Conservation (phyloP, 345 rosid genomes). For the Citropsis articulata region DNA sequence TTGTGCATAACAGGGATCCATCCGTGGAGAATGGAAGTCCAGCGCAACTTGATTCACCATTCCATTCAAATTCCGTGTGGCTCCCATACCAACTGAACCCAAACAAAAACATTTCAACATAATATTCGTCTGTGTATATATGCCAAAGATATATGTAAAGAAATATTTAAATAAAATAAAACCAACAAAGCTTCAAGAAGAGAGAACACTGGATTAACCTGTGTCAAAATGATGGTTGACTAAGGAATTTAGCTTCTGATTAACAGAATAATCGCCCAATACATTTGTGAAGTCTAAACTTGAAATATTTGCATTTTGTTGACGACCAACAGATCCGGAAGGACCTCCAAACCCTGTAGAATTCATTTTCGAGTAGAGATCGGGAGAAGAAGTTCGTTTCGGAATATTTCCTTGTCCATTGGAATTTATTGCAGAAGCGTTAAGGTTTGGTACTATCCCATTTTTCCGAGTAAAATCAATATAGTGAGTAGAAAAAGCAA, state of each 20-base stretch:
- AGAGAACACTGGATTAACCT: conserved; percentile 37
- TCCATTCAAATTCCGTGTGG: conserved; percentile 38
- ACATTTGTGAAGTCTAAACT: conserved; percentile 35
- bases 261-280: conserved; percentile 43
- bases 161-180: neutral
- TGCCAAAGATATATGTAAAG: neutral
- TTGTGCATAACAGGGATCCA: conserved; percentile 53
- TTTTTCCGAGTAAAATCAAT: conserved; percentile 42
- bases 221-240: conserved; percentile 42
- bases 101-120: conserved; percentile 7
- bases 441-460: conserved; percentile 36
- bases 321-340: conserved; percentile 43
- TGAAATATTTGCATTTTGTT: conserved; percentile 38
- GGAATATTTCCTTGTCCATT: conserved; percentile 54
- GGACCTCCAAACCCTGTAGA: conserved; percentile 48
- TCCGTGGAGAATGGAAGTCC: conserved; percentile 42
- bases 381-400: conserved; percentile 64
- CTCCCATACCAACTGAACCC: conserved; percentile 49
- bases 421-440: conserved; percentile 41
- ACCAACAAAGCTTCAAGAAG: neutral
- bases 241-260: conserved; percentile 43
- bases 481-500: conserved; percentile 40
- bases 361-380: conserved; percentile 51
- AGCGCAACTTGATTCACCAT: conserved; percentile 44
- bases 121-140: neutral